Base-by-base conservation (phyloP, 2,329 filamentous ascomycete genomes). In the Colletotrichum spaethianum region DNA sequence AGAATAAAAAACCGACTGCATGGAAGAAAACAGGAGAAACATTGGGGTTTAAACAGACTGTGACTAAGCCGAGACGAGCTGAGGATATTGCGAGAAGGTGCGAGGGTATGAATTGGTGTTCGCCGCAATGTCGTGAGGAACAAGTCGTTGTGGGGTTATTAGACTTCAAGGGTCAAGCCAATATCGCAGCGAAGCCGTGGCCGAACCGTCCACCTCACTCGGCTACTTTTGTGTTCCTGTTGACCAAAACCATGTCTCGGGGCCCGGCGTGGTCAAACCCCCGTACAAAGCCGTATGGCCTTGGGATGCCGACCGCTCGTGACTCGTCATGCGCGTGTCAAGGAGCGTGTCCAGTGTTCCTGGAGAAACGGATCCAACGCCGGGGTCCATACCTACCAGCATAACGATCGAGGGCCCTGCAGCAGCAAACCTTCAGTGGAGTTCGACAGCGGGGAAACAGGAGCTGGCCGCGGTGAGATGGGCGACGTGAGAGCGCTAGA, bases 381-480 rank as follows among this genome's bases (percentile, higher is more conserved):
- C 44, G 31, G 12, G 20, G n/a, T n/a, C 7, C 14, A 12, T 16
- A 7, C 14, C n/a, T 16, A 4, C n/a, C 18, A 14, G 20, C 9
- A 11, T n/a, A 33, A 16, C 20, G 14, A 31, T n/a, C 44, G 38
- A 20, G 56, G 52, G 52, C 40, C 66, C 59, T 69, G 66, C 66
- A 66, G 40, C n/a, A 55, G 5, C 62, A 60, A 60, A 44, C 57
- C 68, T 63, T 33, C 57, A 53, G 69, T 63, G 69, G 57, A 72
- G 52, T 59, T 63, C 36, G 40, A 44, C 52, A 63, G 64, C 57
- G 64, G 69, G 65, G 61, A 50, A 52, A 40, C 50, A 52, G 69
- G 18, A 36, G 48, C 44, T 62, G 42, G 18, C 56, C 61, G 64
- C 68, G 42, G 56, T 68, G 50, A 44, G 53, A 36, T 31, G 23